Base-by-base conservation (phyloP, 805 yeast genomes). In the Scheffersomyces spartinae region DNA sequence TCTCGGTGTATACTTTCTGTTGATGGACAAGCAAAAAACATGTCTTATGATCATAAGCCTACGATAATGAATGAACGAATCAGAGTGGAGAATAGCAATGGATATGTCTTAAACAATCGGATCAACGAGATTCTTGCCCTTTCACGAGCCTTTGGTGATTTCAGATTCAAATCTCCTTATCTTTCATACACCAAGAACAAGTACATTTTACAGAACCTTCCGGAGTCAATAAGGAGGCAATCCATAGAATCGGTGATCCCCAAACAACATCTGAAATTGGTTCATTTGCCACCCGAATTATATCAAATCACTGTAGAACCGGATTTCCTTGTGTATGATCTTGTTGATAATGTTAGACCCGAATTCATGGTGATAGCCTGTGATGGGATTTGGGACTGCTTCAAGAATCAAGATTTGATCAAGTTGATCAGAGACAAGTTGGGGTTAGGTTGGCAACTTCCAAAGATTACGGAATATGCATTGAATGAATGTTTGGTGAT, bases 401-500 rank as follows among this genome's bases (percentile, higher is more conserved):
- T 48, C 40, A 71, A 68, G 31, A 74, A 75, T 35, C 61, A 58
- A 22, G 69, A 71, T 26, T 42, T 80, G 27, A 52, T 74, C 2
- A 47, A 55, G 13, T 47, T 68, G 18, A 67, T 80, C 17, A 59
- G 83, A 39, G 68, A 69, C 33, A 68, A 73, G 34, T 48, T 79
- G 27, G 55, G 68, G 1, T 38, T 67, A 16, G 84, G 80, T 2
- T 61, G 71, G 49, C 64, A 60, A 30, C 47, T 78, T 13, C 70
- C 73, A 21, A 71, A 68, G 23, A 73, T 78, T 13, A 61, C 68
- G 11, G 75, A 73, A 26, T 61, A 64, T 28, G 47, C 79, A 2
- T 48, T 80, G 27, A 81, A 77, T 35, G 73, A 70, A 33, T 74
- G 84, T 29, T 64, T 80, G 26, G 63, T 71, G 5, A 70, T 73